A percentile compares a stretch with the other conserved stretches of the same genome.
Conservation (phyloP, 495 filamentous ascomycete genomes). For the Penicillium odoratum region DNA sequence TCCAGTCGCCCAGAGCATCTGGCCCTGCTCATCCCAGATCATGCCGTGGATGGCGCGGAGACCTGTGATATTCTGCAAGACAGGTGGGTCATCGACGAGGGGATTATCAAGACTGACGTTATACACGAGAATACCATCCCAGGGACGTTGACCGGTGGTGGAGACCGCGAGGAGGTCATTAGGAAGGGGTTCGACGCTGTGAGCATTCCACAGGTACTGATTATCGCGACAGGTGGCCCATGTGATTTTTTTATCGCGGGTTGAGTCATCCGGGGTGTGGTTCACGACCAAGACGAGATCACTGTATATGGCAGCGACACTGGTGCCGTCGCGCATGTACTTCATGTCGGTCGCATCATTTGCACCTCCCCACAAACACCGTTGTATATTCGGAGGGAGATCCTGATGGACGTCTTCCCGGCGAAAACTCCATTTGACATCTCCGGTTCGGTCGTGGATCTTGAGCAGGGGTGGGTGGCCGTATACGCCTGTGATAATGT, state of each 20-base stretch:
- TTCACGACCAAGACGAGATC: slow-evolving; percentile 28
- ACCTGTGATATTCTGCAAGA: slow-evolving; percentile 32
- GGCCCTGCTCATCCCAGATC: slow-evolving; percentile 33
- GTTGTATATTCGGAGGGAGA: slow-evolving; percentile 16
- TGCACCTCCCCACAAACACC: slow-evolving; percentile 21
- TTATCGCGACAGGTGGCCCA: slow-evolving; percentile 28
- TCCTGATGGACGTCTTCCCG: slow-evolving; percentile 26
- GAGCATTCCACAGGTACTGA: slow-evolving; percentile 26
- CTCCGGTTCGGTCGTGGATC: slow-evolving; percentile 27
- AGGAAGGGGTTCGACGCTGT: slow-evolving; percentile 28
- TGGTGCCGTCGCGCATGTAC: slow-evolving; percentile 25
- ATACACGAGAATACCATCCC: slow-evolving; percentile 33
- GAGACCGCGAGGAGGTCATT: slow-evolving; percentile 26
- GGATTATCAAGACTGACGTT: slow-evolving; percentile 24
- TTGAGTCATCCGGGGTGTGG: slow-evolving; percentile 27
- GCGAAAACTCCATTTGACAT: slow-evolving; percentile 28
- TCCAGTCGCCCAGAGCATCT: slow-evolving; percentile 30
- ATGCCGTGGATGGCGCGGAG: slow-evolving; percentile 31
- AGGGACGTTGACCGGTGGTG: slow-evolving; percentile 28
- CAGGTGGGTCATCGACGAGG: slow-evolving; percentile 25
- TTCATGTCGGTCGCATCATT: slow-evolving; percentile 36
- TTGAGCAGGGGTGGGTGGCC: slow-evolving; percentile 24
- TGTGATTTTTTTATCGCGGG: slow-evolving; percentile 29
- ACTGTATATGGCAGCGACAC: slow-evolving; percentile 28
- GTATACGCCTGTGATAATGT: slow-evolving; percentile 32